A percentile compares a stretch with the other conserved stretches of the same genome.
Evolutionary conservation across 2,329 filamentous ascomycete genomes (phyloP).

Genomic region (Fusarium longipes): DNA sequence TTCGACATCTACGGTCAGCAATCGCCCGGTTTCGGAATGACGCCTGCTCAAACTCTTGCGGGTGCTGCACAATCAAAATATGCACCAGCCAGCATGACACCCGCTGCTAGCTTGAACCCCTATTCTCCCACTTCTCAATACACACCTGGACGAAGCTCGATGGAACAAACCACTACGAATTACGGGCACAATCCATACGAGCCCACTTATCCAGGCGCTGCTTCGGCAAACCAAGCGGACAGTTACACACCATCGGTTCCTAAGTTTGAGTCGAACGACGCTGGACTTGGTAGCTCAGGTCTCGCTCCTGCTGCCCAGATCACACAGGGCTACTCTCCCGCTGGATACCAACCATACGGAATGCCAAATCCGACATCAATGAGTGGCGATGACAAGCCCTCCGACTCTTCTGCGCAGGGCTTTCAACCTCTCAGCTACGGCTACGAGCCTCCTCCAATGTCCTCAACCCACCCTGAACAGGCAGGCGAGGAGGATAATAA

Average conservation of each 20-base stretch:
- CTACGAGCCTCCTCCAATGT: conserved; percentile 61
- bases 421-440: conserved; percentile 63
- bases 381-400: conserved; percentile 15
- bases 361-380: conserved; percentile 39
- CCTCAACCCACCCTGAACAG: conserved; percentile 33
- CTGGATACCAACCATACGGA: conserved; percentile 48
- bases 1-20: conserved; percentile 79
- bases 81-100: conserved; percentile 44
- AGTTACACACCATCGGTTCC: conserved; percentile 37
- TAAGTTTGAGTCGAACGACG: conserved; percentile 22
- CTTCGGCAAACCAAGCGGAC: conserved; percentile 22
- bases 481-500: conserved; percentile 28
- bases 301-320: conserved; percentile 45
- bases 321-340: conserved; percentile 31
- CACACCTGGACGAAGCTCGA: conserved; percentile 53
- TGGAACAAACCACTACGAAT: conserved; percentile 48
- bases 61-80: conserved; percentile 55
- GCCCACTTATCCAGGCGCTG: conserved; percentile 43
- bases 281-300: conserved; percentile 20
- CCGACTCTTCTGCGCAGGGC: conserved; percentile 43
- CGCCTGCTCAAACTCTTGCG: conserved; percentile 50
- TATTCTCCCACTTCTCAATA: conserved; percentile 61
- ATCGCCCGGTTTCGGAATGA: conserved; percentile 48
- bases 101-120: conserved; percentile 39
- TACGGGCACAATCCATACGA: conserved; percentile 53